phyloP scores from a whole-genome alignment of 1,284 basidiomycete species.

The Microstroma glucosiphilum region DNA sequence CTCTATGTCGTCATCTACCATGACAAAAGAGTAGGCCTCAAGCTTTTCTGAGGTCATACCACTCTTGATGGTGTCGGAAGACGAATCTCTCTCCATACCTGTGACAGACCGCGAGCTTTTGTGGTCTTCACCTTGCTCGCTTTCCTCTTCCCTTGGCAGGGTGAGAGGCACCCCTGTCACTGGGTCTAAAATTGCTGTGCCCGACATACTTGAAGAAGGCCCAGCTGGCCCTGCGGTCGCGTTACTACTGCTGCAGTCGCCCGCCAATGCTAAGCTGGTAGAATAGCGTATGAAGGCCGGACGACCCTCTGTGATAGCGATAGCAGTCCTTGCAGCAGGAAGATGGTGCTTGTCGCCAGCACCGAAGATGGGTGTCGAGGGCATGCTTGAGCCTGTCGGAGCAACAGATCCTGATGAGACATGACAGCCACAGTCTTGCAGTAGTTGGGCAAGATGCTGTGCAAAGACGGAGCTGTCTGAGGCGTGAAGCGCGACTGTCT shows the following conservation, averaged over 20 bases:
- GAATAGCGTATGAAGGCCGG: slow-evolving; percentile 31
- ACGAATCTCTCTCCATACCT: not conserved
- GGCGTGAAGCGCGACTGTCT: slow-evolving; percentile 30
- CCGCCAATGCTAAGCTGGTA: slow-evolving; percentile 19
- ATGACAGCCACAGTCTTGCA: slow-evolving; percentile 21
- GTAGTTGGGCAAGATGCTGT: slow-evolving; percentile 16
- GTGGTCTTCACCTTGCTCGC: not conserved
- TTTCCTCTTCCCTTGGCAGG: not conserved
- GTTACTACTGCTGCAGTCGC: not conserved
- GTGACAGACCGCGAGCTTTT: too few relatives aligned
- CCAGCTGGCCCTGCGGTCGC: slow-evolving; percentile 8
- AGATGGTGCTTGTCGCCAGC: slow-evolving; percentile 15
- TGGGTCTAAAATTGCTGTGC: slow-evolving; percentile 33
- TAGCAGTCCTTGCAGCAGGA: slow-evolving; percentile 22
- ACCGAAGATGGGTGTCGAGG: slow-evolving; percentile 10
- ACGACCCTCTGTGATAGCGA: slow-evolving; percentile 25
- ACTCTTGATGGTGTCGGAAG: not conserved
- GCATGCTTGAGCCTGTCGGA: not conserved
- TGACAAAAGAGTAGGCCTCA: slow-evolving; percentile 33
- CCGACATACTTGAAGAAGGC: too few relatives aligned
- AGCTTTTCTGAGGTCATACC: slow-evolving; percentile 12
- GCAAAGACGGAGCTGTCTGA: slow-evolving; percentile 22
- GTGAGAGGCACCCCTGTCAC: slow-evolving; percentile 32
- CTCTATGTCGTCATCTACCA: slow-evolving; percentile 40
- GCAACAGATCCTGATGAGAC: slow-evolving; percentile 12